These are phyloP conservation scores for Aspergillus sojae DNA, from an alignment of 2,329 filamentous ascomycete genomes.

Conservation along the genomic window DNA sequence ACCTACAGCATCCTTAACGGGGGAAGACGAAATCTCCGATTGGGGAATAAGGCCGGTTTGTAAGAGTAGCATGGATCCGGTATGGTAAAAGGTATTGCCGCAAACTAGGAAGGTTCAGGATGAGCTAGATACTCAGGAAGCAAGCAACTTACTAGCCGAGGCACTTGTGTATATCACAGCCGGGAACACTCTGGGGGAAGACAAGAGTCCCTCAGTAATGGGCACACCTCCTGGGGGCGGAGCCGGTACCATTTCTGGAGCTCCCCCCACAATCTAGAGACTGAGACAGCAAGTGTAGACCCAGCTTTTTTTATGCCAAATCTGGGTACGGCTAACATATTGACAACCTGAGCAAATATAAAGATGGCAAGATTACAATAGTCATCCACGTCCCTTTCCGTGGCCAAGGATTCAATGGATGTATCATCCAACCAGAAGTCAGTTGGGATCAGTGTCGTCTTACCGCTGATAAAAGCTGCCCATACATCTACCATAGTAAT, in stretches of 20 bases:
- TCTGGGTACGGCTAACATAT: neutral
- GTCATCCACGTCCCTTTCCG: neutral
- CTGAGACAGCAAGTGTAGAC: neutral
- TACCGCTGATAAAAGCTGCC: neutral
- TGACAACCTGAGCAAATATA: neutral
- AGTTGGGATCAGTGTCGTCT: neutral
- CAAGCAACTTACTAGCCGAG: neutral
- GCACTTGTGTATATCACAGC: neutral
- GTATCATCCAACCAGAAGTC: neutral
- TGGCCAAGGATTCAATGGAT: neutral
- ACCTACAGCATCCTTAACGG: neutral
- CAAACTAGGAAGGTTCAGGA: slow-evolving; percentile 11
- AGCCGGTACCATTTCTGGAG: neutral
- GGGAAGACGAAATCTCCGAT: neutral
- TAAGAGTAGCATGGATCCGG: slow-evolving; percentile 20
- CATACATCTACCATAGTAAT: neutral
- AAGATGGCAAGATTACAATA: neutral
- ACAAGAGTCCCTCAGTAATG: neutral
- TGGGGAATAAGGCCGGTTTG: slow-evolving; percentile 3
- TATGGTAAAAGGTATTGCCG: slow-evolving; percentile 22
- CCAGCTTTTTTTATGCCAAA: neutral
- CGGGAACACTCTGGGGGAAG: neutral
- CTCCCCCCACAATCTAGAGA: neutral
- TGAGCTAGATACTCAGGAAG: neutral
- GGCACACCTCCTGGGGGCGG: neutral